Conservation (phyloP, 768 basidiomycete genomes). For the Rhodotorula taiwanensis region DNA sequence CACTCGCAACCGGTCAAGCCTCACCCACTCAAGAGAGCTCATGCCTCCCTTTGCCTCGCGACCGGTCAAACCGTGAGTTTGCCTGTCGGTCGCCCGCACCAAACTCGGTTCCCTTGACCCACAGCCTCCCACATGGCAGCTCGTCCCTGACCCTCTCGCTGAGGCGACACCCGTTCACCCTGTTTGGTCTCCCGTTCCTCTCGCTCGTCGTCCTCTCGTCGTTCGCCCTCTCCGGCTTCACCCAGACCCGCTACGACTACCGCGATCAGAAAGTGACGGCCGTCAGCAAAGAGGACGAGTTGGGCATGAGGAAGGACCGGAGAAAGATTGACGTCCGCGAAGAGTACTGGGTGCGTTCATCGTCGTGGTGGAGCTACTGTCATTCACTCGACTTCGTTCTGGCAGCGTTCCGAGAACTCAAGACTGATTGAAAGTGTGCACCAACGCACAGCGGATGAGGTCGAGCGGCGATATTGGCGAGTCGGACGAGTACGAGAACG, state of each 20-base stretch:
- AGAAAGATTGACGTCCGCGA: slow-evolving; percentile 87
- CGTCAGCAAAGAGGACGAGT: slow-evolving; percentile 71
- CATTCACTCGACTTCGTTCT: no score
- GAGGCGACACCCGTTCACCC: slow-evolving; percentile 39
- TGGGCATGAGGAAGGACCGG: slow-evolving; percentile 61
- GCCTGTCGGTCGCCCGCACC: no score
- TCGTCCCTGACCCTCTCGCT: slow-evolving; percentile 12
- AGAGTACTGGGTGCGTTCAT: slow-evolving; percentile 79
- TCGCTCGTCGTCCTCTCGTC: slow-evolving; percentile 77
- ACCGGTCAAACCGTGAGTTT: not conserved
- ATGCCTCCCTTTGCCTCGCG: no score
- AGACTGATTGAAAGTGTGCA: no score
- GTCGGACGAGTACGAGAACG: slow-evolving; percentile 69
- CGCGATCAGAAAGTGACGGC: slow-evolving; percentile 71
- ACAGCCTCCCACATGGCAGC: not conserved
- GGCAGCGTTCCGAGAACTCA: no score
- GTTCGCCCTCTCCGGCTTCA: slow-evolving; percentile 72
- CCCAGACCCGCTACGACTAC: slow-evolving; percentile 83
- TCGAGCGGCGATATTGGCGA: slow-evolving; percentile 52
- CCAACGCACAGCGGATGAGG: slow-evolving; percentile 65
- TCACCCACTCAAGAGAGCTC: no score
- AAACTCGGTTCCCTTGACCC: not conserved
- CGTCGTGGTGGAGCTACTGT: no score
- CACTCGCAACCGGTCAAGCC: no score
- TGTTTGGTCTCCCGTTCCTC: slow-evolving; percentile 84